A percentile compares a stretch with the other conserved stretches of the same genome.
Conservation (phyloP, 1,284 basidiomycete genomes). For the Trichosporon faecale region DNA sequence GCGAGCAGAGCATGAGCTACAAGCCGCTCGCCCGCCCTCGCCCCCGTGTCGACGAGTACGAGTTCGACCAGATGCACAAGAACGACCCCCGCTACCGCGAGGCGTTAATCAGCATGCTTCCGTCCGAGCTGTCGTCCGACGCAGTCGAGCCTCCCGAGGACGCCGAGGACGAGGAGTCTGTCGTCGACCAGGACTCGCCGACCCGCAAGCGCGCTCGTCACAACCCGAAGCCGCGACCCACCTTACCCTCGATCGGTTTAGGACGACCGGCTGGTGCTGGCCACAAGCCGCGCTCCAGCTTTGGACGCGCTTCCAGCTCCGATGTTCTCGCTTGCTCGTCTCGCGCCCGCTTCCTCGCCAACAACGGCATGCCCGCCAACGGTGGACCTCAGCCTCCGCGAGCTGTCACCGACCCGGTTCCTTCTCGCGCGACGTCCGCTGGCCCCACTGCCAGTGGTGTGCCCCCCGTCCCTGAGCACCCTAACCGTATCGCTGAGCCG, state of each 20-base stretch:
- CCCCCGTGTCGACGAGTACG: slow-evolving; percentile 20
- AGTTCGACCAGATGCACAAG: slow-evolving; percentile 27
- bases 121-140: slow-evolving; percentile 27
- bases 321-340: slow-evolving; percentile 27
- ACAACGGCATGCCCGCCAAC: slow-evolving; percentile 13
- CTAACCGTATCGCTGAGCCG: neutral
- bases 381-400: slow-evolving; percentile 1
- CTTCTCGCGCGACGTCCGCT: slow-evolving; percentile 23
- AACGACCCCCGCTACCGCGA: slow-evolving; percentile 30
- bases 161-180: slow-evolving; percentile 23
- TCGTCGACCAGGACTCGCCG: slow-evolving; percentile 25
- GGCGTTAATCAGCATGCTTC: slow-evolving; percentile 27
- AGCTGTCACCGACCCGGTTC: slow-evolving; percentile 25
- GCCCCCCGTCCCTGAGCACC: slow-evolving; percentile 10
- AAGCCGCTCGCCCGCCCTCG: slow-evolving; percentile 22
- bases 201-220: slow-evolving; percentile 28
- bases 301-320: slow-evolving; percentile 26
- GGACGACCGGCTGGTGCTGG: slow-evolving; percentile 17
- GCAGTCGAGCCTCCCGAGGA: slow-evolving; percentile 26
- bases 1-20: slow-evolving; percentile 29
- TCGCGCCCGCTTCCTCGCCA: slow-evolving; percentile 24
- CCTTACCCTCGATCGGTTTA: slow-evolving; percentile 24
- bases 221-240: slow-evolving; percentile 19
- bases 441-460: slow-evolving; percentile 13
- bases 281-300: slow-evolving; percentile 24